Conservation (phyloP, 495 filamentous ascomycete species). For the Xylaria longipes region DNA sequence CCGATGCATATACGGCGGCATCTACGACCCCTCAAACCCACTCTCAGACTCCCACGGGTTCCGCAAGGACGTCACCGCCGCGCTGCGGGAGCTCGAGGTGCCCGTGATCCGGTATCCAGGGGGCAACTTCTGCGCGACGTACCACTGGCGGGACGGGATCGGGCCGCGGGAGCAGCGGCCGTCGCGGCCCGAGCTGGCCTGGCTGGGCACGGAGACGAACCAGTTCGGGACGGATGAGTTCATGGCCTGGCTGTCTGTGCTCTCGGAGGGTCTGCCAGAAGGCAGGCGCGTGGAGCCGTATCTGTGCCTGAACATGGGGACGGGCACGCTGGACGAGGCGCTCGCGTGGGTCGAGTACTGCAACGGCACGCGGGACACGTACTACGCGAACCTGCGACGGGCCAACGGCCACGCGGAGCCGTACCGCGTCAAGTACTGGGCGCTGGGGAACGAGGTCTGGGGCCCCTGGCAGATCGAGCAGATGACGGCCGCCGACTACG, state of each 20-base stretch:
- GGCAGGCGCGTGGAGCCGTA: constrained; percentile 67
- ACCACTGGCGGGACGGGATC: constrained; percentile 82
- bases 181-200: constrained; percentile 72
- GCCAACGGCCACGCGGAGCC: constrained; percentile 74
- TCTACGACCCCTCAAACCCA: constrained; percentile 75
- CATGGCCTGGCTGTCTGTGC: constrained; percentile 74
- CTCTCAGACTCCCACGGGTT: constrained; percentile 78
- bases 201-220: constrained; percentile 76
- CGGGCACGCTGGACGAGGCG: constrained; percentile 76
- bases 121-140: constrained; percentile 81
- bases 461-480: constrained; percentile 83
- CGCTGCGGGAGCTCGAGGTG: constrained; percentile 71
- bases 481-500: constrained; percentile 76
- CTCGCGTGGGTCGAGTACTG: constrained; percentile 84
- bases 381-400: constrained; percentile 78
- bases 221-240: constrained; percentile 85
- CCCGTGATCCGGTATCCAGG: constrained; percentile 81
- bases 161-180: constrained; percentile 73
- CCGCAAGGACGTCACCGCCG: constrained; percentile 74
- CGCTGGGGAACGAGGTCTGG: constrained; percentile 75
- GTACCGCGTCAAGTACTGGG: constrained; percentile 70
- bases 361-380: constrained; percentile 72
- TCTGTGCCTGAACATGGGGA: constrained; percentile 76
- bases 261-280: constrained; percentile 48
- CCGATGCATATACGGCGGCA: constrained; percentile 83